These are phyloP conservation scores for Sphaerulina vaccinii DNA, from an alignment of 2,329 filamentous ascomycete genomes.

Conservation along the genomic window DNA sequence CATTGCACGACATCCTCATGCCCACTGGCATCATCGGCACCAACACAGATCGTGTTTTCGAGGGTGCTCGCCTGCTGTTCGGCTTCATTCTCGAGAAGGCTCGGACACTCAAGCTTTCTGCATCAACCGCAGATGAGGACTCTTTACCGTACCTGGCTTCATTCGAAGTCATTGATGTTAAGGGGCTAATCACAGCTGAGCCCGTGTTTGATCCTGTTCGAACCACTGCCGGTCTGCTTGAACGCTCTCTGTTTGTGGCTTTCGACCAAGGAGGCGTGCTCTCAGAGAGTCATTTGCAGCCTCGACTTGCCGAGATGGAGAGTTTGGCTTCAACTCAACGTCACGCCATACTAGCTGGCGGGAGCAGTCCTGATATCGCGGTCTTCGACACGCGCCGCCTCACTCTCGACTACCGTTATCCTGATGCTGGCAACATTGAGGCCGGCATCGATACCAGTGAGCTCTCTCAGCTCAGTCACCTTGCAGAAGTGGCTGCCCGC, in stretches of 20 bases:
- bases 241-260: conserved; percentile 32
- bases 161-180: conserved; percentile 33
- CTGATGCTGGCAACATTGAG: conserved; percentile 23
- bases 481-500: conserved; percentile 35
- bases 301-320: conserved; percentile 15
- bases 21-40: conserved; percentile 33
- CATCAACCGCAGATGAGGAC: conserved; percentile 18
- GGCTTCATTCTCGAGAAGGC: conserved; percentile 40
- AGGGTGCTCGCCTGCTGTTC: conserved; percentile 39
- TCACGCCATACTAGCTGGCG: conserved; percentile 28
- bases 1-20: conserved; percentile 32
- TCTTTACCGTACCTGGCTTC: conserved; percentile 29
- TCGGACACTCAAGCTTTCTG: conserved; percentile 22
- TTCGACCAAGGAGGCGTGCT: conserved; percentile 28
- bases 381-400: conserved; percentile 28
- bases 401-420: conserved; percentile 17
- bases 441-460: conserved; percentile 25
- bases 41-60: conserved; percentile 33
- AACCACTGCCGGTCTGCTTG: conserved; percentile 33
- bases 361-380: conserved; percentile 23
- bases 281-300: conserved; percentile 16
- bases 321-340: conserved; percentile 1
- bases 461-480: conserved; percentile 31
- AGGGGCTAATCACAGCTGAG: conserved; percentile 34
- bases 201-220: conserved; percentile 31